A percentile compares a stretch with the other conserved stretches of the same genome.
These are phyloP conservation scores for Aspergillus leporis DNA, from an alignment of 495 filamentous ascomycete genomes.

Conservation along the genomic window DNA sequence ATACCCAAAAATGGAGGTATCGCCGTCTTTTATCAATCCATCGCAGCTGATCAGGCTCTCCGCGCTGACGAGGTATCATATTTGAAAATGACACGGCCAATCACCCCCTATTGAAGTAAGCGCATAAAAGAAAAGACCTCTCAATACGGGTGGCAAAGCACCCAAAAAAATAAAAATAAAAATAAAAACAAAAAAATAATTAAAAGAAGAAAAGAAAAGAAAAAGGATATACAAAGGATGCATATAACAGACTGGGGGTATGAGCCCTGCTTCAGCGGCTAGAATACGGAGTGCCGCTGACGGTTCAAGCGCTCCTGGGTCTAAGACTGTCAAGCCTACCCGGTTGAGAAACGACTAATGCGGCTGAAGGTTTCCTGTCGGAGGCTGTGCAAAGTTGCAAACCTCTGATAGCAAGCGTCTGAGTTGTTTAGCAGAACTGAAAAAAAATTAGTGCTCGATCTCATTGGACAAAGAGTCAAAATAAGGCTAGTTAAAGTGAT, in stretches of 20 bases:
- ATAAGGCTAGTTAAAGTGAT: neutral
- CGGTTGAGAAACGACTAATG: neutral
- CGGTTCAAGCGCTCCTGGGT: neutral
- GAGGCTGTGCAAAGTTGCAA: neutral
- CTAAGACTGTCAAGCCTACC: neutral
- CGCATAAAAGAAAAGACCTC: neutral
- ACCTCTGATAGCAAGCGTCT: neutral
- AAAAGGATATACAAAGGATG: too few species aligned
- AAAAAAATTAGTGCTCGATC: neutral
- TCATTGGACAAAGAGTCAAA: neutral
- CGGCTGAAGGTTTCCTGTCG: neutral
- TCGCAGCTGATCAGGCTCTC: neutral
- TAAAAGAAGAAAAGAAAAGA: neutral
- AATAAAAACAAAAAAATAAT: too few species aligned
- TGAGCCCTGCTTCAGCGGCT: neutral
- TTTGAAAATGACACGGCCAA: neutral
- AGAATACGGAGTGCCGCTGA: neutral
- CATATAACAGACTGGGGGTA: neutral
- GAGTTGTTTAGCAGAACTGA: neutral
- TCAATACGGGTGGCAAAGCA: too few species aligned
- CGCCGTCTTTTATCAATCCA: neutral
- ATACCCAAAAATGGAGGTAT: neutral
- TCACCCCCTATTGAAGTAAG: neutral
- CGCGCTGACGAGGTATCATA: neutral
- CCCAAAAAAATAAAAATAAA: too few species aligned